phyloP scores from a whole-genome alignment of 2,329 filamentous ascomycete species.

The Setomelanomma holmii region DNA sequence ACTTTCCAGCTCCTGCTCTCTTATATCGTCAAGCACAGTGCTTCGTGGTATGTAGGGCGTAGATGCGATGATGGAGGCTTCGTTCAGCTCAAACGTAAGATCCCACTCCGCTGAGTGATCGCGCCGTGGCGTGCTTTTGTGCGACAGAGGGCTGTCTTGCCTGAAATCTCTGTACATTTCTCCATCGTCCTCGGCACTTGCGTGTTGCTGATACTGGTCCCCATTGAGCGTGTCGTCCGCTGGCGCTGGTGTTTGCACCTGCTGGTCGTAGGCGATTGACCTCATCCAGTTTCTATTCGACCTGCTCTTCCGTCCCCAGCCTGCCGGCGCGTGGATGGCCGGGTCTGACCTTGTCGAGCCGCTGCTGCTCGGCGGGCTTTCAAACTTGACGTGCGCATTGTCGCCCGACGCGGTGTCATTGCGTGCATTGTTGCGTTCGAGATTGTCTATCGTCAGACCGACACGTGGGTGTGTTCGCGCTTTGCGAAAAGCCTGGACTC shows the following conservation, averaged over 20 bases:
- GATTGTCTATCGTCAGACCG: conserved; percentile 52
- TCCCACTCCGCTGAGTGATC: conserved; percentile 40
- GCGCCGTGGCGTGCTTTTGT: conserved; percentile 40
- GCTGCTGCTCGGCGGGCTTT: conserved; percentile 46
- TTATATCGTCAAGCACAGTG: conserved; percentile 52
- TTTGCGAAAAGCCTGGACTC: conserved; percentile 51
- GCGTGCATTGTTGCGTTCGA: conserved; percentile 47
- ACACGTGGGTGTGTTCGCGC: conserved; percentile 50
- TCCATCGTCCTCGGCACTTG: conserved; percentile 28
- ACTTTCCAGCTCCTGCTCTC: conserved; percentile 51
- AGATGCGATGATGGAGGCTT: conserved; percentile 55
- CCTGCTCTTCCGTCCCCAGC: conserved; percentile 58
- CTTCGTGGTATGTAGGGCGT: conserved; percentile 55
- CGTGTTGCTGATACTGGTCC: conserved; percentile 13
- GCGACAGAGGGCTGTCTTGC: conserved; percentile 53
- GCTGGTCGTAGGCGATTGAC: conserved; percentile 42
- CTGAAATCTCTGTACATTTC: conserved; percentile 51
- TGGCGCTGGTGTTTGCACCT: conserved; percentile 17
- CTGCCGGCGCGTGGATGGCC: conserved; percentile 52
- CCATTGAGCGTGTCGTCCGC: conserved; percentile 23
- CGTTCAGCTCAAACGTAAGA: conserved; percentile 53
- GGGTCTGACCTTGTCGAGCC: conserved; percentile 50
- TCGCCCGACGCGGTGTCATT: conserved; percentile 9
- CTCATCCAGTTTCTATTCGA: conserved; percentile 52
- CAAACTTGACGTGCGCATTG: conserved; percentile 24